Evolutionary conservation across 306 rosid genomes (phyloP), one percentile per base, ranked within the genome.

Genomic region (Fragaria iinumae): DNA sequence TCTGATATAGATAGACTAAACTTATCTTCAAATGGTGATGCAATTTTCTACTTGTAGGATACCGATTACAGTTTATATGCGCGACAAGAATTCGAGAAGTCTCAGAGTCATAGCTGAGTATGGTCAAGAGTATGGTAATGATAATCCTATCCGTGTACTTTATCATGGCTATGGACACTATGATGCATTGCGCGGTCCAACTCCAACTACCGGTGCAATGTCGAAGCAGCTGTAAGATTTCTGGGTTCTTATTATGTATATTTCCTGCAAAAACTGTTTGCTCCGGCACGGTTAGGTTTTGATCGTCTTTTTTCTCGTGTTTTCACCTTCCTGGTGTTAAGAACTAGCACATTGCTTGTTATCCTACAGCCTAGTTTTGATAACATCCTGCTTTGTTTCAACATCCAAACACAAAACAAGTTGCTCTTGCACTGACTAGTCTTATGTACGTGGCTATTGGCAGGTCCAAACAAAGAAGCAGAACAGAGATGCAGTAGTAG

Each of bases 151-250:
- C 67, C 84, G 86, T 9, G 91, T 94, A 7, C 83, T 91, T 27
- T 94, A 89, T 74, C 80, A 91, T 76, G 92, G 89, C 47, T 90
- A 80, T 72, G 97, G 98, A 60, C 98, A 94, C 82, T 91, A 91
- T 38, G 98, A 93, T 56, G 87, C 86, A 13, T 43, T 93, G 80
- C 81, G 65, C 32, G 67, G 73, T 68, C 50, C 78, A 17, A 56
- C 41, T 68, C 45, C 80, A 10, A 63, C 55, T 49, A 1, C 21
- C 23, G 38, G 74, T 71, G 21, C 78, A 12, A 41, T 56, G 18
- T 53, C 84, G 38, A 67, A 62, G 62, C 29, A 67, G 62, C 29
- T 11, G 83, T 85, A 69, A 81, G 83, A 45, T 56, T 56, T 60
- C 71, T 69, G n/a, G 23, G 34, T 76, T 20, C 59, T 27, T 32